These are phyloP conservation scores for Paramarasmius palmivorus DNA, from an alignment of 1,284 basidiomycete species.

Conservation along the genomic window DNA sequence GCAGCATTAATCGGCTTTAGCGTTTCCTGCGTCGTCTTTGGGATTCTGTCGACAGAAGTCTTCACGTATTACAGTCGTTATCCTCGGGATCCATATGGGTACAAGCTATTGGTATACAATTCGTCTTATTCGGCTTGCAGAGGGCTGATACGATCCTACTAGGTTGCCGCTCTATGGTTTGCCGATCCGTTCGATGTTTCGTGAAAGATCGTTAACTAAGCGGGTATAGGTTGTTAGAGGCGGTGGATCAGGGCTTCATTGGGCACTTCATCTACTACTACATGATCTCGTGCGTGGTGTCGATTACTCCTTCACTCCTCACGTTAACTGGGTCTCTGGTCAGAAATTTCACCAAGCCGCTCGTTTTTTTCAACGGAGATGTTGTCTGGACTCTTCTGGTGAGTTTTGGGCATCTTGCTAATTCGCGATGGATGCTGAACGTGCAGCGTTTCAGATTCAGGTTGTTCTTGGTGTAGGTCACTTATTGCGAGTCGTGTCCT, in stretches of 20 bases:
- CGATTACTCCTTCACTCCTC: neutral
- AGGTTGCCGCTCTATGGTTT: conserved; percentile 3
- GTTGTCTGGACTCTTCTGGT: conserved; percentile 10
- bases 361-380: conserved; percentile 4
- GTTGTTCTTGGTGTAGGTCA: neutral
- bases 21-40: conserved; percentile 8
- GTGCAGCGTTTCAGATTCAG: neutral
- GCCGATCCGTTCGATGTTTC: too few species aligned
- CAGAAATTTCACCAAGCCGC: conserved; percentile 7
- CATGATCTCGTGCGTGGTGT: conserved; percentile 15
- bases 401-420: neutral
- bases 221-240: conserved; percentile 10
- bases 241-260: conserved; percentile 13
- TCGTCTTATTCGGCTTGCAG: neutral
- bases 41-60: conserved; percentile 10
- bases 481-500: too few species aligned
- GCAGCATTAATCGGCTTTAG: conserved; percentile 11
- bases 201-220: neutral
- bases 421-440: neutral
- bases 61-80: conserved; percentile 10
- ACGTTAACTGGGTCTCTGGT: neutral
- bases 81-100: conserved; percentile 3
- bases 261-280: conserved; percentile 19
- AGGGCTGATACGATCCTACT: neutral
- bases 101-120: conserved; percentile 7